These are phyloP conservation scores for Ceratocystis variospora DNA, from an alignment of 2,329 filamentous ascomycete genomes.

Conservation along the genomic window DNA sequence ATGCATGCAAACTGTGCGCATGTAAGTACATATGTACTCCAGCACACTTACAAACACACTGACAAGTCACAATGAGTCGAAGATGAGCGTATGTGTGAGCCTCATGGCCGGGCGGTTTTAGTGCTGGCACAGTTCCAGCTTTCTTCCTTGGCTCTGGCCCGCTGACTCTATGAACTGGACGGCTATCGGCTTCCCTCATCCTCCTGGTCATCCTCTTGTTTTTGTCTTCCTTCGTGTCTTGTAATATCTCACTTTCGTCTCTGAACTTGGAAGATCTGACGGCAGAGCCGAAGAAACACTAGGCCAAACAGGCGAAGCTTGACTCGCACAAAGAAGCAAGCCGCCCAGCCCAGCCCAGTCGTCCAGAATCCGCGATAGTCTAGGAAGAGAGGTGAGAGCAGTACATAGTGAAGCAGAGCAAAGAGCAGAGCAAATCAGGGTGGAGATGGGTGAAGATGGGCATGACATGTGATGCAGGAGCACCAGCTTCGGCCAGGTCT, in stretches of 20 bases:
- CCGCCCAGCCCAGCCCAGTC: background rate
- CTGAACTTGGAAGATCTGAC: background rate
- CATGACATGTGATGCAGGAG: background rate
- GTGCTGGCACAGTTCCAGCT: background rate
- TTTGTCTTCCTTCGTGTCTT: background rate
- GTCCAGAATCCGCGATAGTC: background rate
- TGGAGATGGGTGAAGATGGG: background rate
- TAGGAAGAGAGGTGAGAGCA: background rate
- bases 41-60: background rate
- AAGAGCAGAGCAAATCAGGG: background rate
- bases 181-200: background rate
- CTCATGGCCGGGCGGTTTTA: background rate
- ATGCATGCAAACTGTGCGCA: background rate
- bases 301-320: background rate
- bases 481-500: background rate
- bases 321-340: background rate
- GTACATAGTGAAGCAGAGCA: background rate
- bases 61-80: background rate
- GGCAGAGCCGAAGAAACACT: background rate
- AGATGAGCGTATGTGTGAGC: background rate
- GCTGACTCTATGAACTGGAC: background rate
- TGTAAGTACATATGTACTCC: too few species aligned
- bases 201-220: background rate
- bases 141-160: background rate
- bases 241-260: background rate